Evolutionary conservation across 2,329 filamentous ascomycete genomes (phyloP), one percentile per base, ranked within the genome.

Genomic region (Westerdykella aurantiaca): DNA sequence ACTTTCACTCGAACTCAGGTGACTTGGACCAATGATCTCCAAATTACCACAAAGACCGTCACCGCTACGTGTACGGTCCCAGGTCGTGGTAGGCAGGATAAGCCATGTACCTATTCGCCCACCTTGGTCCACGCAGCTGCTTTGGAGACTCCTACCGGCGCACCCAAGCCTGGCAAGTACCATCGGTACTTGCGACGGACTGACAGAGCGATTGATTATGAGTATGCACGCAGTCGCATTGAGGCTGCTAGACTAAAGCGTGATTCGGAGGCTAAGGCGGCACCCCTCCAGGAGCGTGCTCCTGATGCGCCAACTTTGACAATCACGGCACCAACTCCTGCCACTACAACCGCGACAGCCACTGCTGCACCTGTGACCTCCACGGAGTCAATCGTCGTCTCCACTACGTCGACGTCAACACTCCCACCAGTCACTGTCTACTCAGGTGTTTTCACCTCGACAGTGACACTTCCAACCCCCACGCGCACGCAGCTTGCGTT

Each of bases 1-100:
- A 59, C 58, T 3, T 51, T 52, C 31, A 49, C 63, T 3, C 43
- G 47, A 18, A 46, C 42, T 2, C 37, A 13, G 6, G 31, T 33
- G 1, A 51, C 52, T 1, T 52, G 47, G 34, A 67, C 58, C 9
- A 58, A 60, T 34, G 38, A 53, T 1, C 50, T 61, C n/a, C 42
- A 29, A 9, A 54, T 58, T 9, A 61, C 52, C 1, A 68, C 66
- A 1, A 58, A 61, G 38, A 71, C 69, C 0, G 55, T 58, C 2
- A 65, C 63, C 4, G 64, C 67, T 12, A 61, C 57, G 6, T 72
- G 69, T 58, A 69, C 63, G 7, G 53, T 61, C 14, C 58, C 61
- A 2, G 56, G 63, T 5, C 61, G 51, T 16, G 50, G 55, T 12
- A 49, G 50, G 23, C 55, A 47, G 23, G 68, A 70, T 44, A 68